A percentile compares a stretch with the other conserved stretches of the same genome.
Evolutionary conservation across 768 basidiomycete genomes (phyloP).

Genomic region (Trametes sanguinea): DNA sequence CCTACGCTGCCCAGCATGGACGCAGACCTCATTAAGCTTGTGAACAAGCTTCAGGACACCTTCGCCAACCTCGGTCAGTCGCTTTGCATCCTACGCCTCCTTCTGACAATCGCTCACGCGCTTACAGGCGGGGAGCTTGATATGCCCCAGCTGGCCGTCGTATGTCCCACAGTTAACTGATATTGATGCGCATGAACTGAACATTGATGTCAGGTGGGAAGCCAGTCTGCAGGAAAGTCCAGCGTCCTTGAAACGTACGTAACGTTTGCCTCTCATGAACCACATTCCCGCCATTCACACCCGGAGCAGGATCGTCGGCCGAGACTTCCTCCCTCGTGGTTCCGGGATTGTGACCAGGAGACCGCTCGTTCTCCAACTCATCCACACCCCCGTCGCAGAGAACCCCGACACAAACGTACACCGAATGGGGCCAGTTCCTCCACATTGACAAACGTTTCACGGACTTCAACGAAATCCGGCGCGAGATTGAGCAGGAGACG

Average conservation of each 20-base stretch:
- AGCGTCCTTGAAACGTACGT: constrained; percentile 93
- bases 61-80: constrained; percentile 82
- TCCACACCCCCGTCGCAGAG: constrained; percentile 80
- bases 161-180: constrained; percentile 42
- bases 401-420: constrained; percentile 46
- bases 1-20: constrained; percentile 62
- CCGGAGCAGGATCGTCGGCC: constrained; percentile 76
- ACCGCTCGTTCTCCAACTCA: constrained; percentile 93
- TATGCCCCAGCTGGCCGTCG: constrained; percentile 90
- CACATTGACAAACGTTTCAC: constrained; percentile 96
- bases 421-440: constrained; percentile 97
- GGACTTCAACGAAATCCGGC: constrained; percentile 92
- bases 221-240: constrained; percentile 96
- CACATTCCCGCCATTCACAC: neutral
- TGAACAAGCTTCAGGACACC: constrained; percentile 94
- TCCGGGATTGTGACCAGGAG: constrained; percentile 95
- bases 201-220: constrained; percentile 69
- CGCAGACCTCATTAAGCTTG: constrained; percentile 89
- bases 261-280: constrained; percentile 1
- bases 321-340: constrained; percentile 86
- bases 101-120: constrained; percentile 15
- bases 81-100: constrained; percentile 17
- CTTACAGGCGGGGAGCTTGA: constrained; percentile 80
- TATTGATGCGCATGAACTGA: constrained; percentile 1
- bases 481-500: constrained; percentile 98